Conservation (phyloP, 2,329 filamentous ascomycete genomes). For the Zymoseptoria passerinii region DNA sequence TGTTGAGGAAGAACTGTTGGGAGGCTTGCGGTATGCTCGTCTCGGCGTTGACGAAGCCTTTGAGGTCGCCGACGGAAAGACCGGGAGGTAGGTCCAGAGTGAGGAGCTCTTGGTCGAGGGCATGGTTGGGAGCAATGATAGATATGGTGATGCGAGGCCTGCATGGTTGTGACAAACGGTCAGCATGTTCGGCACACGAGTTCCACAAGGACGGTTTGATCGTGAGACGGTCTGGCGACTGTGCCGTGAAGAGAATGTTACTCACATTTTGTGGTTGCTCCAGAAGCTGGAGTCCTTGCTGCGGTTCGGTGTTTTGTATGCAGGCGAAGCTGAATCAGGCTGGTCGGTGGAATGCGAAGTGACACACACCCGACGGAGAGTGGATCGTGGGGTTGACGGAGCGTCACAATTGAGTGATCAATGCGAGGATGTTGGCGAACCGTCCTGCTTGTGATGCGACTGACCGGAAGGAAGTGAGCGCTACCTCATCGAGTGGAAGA, state of each 20-base stretch:
- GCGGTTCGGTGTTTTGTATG: background rate
- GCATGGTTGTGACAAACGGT: constrained; percentile 15
- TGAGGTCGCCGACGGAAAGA: constrained; percentile 76
- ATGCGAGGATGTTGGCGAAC: background rate
- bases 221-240: constrained; percentile 19
- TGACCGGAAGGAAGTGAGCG: background rate
- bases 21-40: constrained; percentile 60
- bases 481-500: background rate
- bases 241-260: constrained; percentile 5
- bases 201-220: constrained; percentile 22
- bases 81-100: constrained; percentile 73
- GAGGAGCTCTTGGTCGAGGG: constrained; percentile 63
- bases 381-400: background rate
- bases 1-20: constrained; percentile 87
- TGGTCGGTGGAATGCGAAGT: background rate
- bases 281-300: background rate
- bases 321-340: background rate
- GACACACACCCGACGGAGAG: background rate
- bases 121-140: constrained; percentile 65
- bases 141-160: constrained; percentile 80
- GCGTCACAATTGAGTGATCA: background rate
- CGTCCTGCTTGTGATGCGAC: background rate
- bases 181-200: constrained; percentile 13
- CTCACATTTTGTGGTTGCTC: constrained; percentile 16
- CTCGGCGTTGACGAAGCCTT: constrained; percentile 81